Evolutionary conservation across 2,329 filamentous ascomycete genomes (phyloP).

Genomic region (Podosphaera xanthii): DNA sequence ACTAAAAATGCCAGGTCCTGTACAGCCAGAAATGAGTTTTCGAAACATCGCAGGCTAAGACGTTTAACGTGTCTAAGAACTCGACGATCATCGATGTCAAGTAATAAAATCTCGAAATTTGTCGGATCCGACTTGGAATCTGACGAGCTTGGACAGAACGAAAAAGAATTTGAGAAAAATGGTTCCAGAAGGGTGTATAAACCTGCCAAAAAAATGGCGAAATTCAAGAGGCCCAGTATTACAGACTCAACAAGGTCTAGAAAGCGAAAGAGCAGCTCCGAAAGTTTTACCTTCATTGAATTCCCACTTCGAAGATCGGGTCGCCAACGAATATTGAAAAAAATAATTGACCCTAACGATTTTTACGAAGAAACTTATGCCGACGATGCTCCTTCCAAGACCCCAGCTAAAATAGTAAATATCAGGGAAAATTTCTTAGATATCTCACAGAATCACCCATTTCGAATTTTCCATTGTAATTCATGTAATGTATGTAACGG

Average conservation of each 20-base stretch:
- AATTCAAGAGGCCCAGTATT: background rate
- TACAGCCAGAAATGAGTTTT: background rate
- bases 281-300: background rate
- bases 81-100: background rate
- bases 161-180: background rate
- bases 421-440: slow-evolving; percentile 54
- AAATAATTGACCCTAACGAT: slow-evolving; percentile 26
- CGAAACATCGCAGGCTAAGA: background rate
- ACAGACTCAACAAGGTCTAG: background rate
- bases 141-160: background rate
- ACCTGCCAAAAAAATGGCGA: background rate
- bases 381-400: slow-evolving; percentile 22
- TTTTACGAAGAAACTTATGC: slow-evolving; percentile 25
- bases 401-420: slow-evolving; percentile 31
- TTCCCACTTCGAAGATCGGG: slow-evolving; percentile 16
- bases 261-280: background rate
- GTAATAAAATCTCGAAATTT: background rate
- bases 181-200: background rate
- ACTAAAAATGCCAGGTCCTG: background rate
- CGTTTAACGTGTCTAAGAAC: background rate
- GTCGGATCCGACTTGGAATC: background rate
- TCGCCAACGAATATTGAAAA: slow-evolving; percentile 16
- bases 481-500: slow-evolving; percentile 49
- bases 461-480: slow-evolving; percentile 44
- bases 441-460: slow-evolving; percentile 36